Evolutionary conservation across 2,329 filamentous ascomycete species (phyloP), one percentile per base, ranked within the genome.

Genomic region (Aspergillus fumigatiaffinis): DNA sequence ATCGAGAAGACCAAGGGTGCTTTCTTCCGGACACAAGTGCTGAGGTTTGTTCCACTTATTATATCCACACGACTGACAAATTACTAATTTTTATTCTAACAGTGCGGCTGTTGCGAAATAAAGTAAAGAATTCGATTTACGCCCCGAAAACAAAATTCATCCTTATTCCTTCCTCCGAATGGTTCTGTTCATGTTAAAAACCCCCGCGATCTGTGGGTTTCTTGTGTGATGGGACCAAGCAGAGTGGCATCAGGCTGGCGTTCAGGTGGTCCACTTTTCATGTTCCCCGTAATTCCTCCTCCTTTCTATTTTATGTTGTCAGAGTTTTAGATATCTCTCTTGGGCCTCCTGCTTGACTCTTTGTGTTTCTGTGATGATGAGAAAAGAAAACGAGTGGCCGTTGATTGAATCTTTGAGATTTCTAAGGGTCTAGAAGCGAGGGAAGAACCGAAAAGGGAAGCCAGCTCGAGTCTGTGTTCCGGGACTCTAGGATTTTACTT

Each of bases 1-100:
- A 99, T 99, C 72, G 94, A 99, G 85, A 87, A 92, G 80, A 99
- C 94, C 58, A 97, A 97, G 86, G 94, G 94, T 63, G 92, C 91
- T 57, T 97, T 97, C 85, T 99, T 99, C 86, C 83, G 94, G 73
- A 99, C 94, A 63, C 94, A 97, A 76, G 94, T 99, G 52, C 83
- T 99, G 67, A 96, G 82, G 72, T 77, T 61, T 52, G 66, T 63
- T 63, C 38, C 21, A 6, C 48, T 6, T 41, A 4, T 7, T 46
- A 14, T 41, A 26, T 20, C 26, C 38, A 20, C 26, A 42, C 25
- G 32, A 57, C 41, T 54, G 25, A 60, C 50, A 53, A 64, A 25
- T 61, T 28, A 56, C 56, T 52, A 42, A 14, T 32, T 28, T 48
- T 26, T 21, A 61, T n/a, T 41, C 4, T 17, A 2, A 32, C 52